Evolutionary conservation across 2,329 filamentous ascomycete genomes (phyloP), one percentile per base, ranked within the genome.

Genomic region (Magnaporthiopsis poae): DNA sequence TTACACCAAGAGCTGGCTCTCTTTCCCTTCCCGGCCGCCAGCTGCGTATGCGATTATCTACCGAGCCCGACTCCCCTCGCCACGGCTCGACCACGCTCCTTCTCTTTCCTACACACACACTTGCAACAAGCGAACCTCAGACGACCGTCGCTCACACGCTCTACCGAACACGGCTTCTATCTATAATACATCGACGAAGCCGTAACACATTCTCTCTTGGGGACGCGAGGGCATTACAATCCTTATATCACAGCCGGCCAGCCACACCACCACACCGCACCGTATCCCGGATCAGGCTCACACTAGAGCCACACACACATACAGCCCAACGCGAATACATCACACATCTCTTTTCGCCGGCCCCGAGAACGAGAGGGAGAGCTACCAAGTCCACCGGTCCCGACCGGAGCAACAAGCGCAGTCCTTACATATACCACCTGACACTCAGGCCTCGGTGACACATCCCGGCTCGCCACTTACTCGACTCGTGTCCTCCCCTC

Each of bases 1-100:
- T 74, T 73, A 77, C 74, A 75, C 77, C 80, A 80, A 80, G 81
- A 84, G 82, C 82, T 82, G 82, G 82, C 78, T 83, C 82, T 84
- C 80, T 82, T 76, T 76, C 75, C 73, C 72, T 72, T 76, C 77
- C 75, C 74, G 74, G 76, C 78, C 76, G 72, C 73, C 77, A 76
- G 75, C 74, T 75, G 72, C 72, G 74, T 74, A 72, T 72, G 71
- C 71, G 71, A 75, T 72, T 70, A 71, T 65, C 73, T 75, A 80
- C 79, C 78, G 77, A 79, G 79, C 77, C 77, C 76, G 75, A 75
- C 74, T 76, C 72, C 71, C 73, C 72, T 73, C 71, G 72, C 74
- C 75, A 74, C 73, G 73, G 68, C 74, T 76, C 80, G 77, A 77
- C 68, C 74, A 81, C 80, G 71, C 71, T 80, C 78, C 73, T 79